Conservation (phyloP, 768 basidiomycete species). For the Thelephora ganbajun region DNA sequence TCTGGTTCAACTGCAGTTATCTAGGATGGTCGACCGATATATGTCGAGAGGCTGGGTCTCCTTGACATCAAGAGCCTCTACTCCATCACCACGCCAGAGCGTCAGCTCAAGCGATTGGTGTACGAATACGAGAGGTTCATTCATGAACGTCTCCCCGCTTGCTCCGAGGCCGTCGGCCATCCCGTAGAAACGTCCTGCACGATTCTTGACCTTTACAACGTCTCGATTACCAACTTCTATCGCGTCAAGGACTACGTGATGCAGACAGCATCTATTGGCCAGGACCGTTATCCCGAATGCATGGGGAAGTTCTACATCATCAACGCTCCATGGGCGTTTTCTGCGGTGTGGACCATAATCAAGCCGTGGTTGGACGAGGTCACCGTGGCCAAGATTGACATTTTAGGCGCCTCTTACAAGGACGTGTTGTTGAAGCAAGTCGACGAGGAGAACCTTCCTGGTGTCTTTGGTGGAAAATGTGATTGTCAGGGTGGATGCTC, state of each 20-base stretch:
- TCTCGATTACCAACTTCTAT: slow-evolving; percentile 67
- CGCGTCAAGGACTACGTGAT: slow-evolving; percentile 87
- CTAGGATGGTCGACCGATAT: slow-evolving; percentile 89
- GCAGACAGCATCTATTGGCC: slow-evolving; percentile 63
- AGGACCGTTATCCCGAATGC: slow-evolving; percentile 83
- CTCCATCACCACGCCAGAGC: slow-evolving; percentile 68
- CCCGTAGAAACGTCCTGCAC: slow-evolving; percentile 96
- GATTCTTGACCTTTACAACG: slow-evolving; percentile 77
- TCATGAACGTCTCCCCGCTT: slow-evolving; percentile 66
- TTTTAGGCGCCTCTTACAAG: slow-evolving; percentile 67
- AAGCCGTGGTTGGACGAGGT: slow-evolving; percentile 93
- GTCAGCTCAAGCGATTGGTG: slow-evolving; percentile 80
- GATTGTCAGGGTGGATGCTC: slow-evolving; percentile 70
- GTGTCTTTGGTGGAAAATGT: slow-evolving; percentile 76
- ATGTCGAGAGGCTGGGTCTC: slow-evolving; percentile 85
- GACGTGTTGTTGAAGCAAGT: slow-evolving; percentile 72
- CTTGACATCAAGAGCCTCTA: slow-evolving; percentile 82
- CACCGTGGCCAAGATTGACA: slow-evolving; percentile 89
- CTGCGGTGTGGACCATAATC: slow-evolving; percentile 75
- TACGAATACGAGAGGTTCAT: slow-evolving; percentile 89
- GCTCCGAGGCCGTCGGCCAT: slow-evolving; percentile 57
- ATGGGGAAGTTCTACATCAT: slow-evolving; percentile 99
- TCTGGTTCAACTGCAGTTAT: background rate
- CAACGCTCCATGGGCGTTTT: slow-evolving; percentile 91
- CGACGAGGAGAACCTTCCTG: slow-evolving; percentile 68